Base-by-base conservation (phyloP, 1,139 yeast genomes). In the Pichia sp. region DNA sequence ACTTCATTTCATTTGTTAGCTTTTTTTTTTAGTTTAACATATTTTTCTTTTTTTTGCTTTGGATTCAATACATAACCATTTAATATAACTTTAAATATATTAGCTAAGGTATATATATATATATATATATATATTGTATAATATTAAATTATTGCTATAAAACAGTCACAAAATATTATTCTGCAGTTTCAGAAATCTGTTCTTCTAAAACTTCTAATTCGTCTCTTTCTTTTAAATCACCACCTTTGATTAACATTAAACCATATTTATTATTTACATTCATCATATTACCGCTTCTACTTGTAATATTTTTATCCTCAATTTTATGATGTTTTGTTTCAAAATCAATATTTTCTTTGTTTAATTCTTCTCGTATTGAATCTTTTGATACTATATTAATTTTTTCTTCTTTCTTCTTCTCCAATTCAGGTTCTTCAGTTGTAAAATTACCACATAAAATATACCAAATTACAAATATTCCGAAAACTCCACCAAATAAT, bases 241-340 rank as follows among this genome's bases (percentile, higher is more conserved):
- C 40, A 9, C 36, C 42, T 7, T 48, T 43, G 4, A 51, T 35
- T 8, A 51, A 37, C 42, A 38, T 42, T 32, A 45, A 33, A 25
- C 54, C 49, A 30, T 50, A 51, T 7, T 39, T 41, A 30, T 51
- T 51, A 26, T 51, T 51, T 6, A 51, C 49, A 35, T 30, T 50
- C 39, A 48, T 37, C 3, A 35, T 31, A 3, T 34, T 37, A 1
- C 51, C 51, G 37, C 49, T 48, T 34, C 28, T 42, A 30, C 49
- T 45, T 4, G 30, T 32, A 2, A 35, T 9, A 35, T 45, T 45
- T 4, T 40, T 36, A 1, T 29, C 45, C 10, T 40, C 44, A 8
- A 6, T 25, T n/a, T 9, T 12, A 11, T 4, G 4, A 6, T 32
- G 26, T 10, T 23, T 32, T 11, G 10, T 9, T 10, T 11, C 26